Conservation (phyloP, 148 eudicot species). For the Simmondsia chinensis region DNA sequence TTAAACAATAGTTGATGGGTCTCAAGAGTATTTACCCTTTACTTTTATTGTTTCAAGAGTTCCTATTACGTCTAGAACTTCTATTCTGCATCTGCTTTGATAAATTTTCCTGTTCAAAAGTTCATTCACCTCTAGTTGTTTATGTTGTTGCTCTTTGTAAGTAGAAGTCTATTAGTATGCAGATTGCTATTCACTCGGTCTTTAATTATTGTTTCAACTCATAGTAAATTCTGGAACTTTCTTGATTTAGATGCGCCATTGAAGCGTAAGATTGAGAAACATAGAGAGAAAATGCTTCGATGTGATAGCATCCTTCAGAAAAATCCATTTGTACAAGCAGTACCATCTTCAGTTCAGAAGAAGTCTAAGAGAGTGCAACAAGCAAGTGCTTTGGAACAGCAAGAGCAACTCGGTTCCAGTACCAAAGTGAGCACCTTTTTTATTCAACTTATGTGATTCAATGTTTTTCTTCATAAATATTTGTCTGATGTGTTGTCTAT, state of each 20-base stretch:
- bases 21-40: too few relatives aligned
- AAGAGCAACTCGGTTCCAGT: conserved; percentile 15
- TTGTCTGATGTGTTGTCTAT: background rate
- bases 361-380: conserved; percentile 33
- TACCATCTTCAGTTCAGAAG: conserved; percentile 53
- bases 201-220: background rate
- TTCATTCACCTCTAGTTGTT: too few relatives aligned
- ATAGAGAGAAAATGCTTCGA: conserved; percentile 62
- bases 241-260: conserved; percentile 52
- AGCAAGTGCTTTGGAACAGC: conserved; percentile 5
- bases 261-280: conserved; percentile 84
- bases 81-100: too few relatives aligned
- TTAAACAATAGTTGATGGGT: too few relatives aligned
- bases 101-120: too few relatives aligned
- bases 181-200: background rate
- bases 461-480: background rate
- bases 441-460: too few relatives aligned
- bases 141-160: too few relatives aligned
- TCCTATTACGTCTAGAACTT: too few relatives aligned
- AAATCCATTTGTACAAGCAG: conserved; percentile 64
- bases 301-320: conserved; percentile 60
- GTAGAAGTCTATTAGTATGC: background rate
- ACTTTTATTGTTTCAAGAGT: too few relatives aligned
- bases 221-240: background rate
- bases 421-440: conserved; percentile 23